Evolutionary conservation across 164 flowering plant species (phyloP), one percentile per base, ranked within the genome.

Genomic region (Chimonanthus praecox): DNA sequence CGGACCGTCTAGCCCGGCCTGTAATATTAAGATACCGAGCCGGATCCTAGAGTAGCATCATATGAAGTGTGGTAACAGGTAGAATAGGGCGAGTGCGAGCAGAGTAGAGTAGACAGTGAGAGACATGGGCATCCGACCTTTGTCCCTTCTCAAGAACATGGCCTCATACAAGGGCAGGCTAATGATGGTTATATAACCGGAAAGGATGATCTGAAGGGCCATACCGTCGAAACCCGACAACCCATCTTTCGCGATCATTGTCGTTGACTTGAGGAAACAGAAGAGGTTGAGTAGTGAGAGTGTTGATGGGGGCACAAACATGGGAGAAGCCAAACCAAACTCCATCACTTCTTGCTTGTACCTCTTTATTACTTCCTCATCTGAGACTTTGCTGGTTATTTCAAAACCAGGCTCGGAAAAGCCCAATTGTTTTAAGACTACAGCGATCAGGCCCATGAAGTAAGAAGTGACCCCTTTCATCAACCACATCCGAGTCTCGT

Each of bases 291-390:
- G 80, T 69, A 80, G 51, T 16, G 87, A 82, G 16, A 82, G 58
- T n/a, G 87, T 74, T 60, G 82, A 69, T 20, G 86, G 68, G 60
- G 86, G 74, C 68, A 77, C 65, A 49, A 77, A 82, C 83, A 83
- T 84, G 33, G 83, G 77, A 47, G 80, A 78, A 43, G 86, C 74
- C 62, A 77, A 79, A 18, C 83, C 87, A 46, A 86, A 86, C 58
- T 86, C 87, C 72, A 86, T 79, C 15, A 82, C 71, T 72, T 86
- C 88, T 80, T 81, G 72, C 74, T 82, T 76, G 69, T 88, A 86
- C 71, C 88, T 83, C 70, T 82, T 84, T 43, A 78, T 3, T 6
- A 76, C 83, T 20, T 79, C 83, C 20, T 80, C 82, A 43, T 85
- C 83, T 8, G 77, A 72, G 51, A 81, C 85, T 69, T 86, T 86